phyloP scores from a whole-genome alignment of 805 yeast genomes.

The Myxozyma vanderwaltii region DNA sequence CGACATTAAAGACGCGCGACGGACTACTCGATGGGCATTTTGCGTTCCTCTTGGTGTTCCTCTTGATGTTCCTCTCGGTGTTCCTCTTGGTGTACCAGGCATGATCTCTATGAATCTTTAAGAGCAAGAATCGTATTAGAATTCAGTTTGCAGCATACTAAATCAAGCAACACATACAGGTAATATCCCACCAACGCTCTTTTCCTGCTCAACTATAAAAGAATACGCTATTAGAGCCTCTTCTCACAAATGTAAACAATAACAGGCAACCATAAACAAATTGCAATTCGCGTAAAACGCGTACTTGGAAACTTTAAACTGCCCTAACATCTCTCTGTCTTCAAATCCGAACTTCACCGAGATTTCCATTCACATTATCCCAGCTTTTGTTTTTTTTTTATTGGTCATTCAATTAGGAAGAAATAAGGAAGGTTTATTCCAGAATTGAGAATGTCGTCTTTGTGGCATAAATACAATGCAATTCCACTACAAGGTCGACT shows the following conservation, averaged over 20 bases:
- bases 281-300: not conserved
- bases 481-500: slow-evolving; percentile 32
- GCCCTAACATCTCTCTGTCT: not conserved
- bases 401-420: too few relatives aligned
- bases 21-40: slow-evolving; percentile 18
- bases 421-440: too few relatives aligned
- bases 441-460: slow-evolving; percentile 30
- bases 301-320: not conserved
- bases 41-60: slow-evolving; percentile 1
- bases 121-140: not conserved
- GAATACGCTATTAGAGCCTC: too few relatives aligned
- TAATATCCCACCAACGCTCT: too few relatives aligned
- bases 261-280: too few relatives aligned
- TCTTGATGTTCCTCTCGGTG: too few relatives aligned
- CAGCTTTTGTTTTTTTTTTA: too few relatives aligned
- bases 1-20: slow-evolving; percentile 24
- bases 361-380: too few relatives aligned
- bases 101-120: not conserved
- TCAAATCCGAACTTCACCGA: not conserved
- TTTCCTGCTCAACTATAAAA: too few relatives aligned
- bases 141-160: too few relatives aligned
- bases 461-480: slow-evolving; percentile 31
- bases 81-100: slow-evolving; percentile 2
- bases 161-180: too few relatives aligned
- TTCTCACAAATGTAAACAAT: too few relatives aligned